Percentiles rank a stretch among this genome's conserved stretches.
Conservation (phyloP, 371 early-diverging fungal genomes). For the Fennellomyces sp. region DNA sequence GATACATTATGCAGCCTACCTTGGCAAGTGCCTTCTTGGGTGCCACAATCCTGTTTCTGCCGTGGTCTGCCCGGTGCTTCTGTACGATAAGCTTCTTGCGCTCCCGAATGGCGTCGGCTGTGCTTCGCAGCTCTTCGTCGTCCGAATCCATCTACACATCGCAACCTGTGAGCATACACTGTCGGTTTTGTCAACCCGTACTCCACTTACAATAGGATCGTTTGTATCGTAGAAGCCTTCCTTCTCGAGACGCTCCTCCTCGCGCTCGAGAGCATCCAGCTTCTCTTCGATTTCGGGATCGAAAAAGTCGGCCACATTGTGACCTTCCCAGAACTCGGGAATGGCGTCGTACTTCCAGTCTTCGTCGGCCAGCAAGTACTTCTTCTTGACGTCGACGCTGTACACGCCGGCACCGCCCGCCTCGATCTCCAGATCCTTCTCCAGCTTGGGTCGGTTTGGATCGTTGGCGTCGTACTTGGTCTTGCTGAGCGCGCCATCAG, state of each 20-base stretch:
- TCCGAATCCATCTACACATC: conserved; percentile 67
- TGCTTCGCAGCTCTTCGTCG: conserved; percentile 73
- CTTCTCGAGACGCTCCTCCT: conserved; percentile 92
- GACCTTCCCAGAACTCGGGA: conserved; percentile 99
- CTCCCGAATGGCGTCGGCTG: conserved; percentile 84
- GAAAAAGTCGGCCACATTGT: conserved; percentile 99
- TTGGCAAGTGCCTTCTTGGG: conserved; percentile 60
- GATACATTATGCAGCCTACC: conserved; percentile 11
- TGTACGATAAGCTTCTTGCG: conserved; percentile 84
- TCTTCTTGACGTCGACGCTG: conserved; percentile 88
- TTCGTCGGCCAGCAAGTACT: conserved; percentile 79
- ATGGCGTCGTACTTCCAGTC: conserved; percentile 99
- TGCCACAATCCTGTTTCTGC: conserved; percentile 67
- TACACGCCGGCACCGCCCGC: conserved; percentile 97
- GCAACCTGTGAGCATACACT: too few species aligned
- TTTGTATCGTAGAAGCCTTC: conserved; percentile 95
- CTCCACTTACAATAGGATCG: conserved; percentile 64
- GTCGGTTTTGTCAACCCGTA: too few species aligned
- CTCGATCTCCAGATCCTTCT: conserved; percentile 89
- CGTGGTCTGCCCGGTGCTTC: conserved; percentile 72
- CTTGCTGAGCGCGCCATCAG: conserved; percentile 70
- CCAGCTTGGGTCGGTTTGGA: conserved; percentile 83
- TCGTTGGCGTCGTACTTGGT: conserved; percentile 81
- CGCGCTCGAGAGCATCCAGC: conserved; percentile 94
- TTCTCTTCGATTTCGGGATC: conserved; percentile 98